phyloP scores from a whole-genome alignment of 2,329 filamentous ascomycete genomes.

The Karstenula rhodostoma region DNA sequence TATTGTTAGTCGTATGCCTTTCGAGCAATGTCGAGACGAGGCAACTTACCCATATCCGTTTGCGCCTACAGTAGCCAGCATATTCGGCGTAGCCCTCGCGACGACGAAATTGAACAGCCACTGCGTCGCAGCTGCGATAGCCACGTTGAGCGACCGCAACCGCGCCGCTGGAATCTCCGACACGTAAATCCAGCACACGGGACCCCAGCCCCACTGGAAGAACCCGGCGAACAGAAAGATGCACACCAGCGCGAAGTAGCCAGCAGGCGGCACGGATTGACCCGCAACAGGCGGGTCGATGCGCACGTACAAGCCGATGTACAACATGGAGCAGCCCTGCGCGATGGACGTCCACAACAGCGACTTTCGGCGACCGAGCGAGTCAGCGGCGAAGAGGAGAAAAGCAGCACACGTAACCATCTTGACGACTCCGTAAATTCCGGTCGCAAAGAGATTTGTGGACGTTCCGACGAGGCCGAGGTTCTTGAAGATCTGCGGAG shows the following conservation, averaged over 20 bases:
- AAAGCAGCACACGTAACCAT: constrained; percentile 70
- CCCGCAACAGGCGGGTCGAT: constrained; percentile 65
- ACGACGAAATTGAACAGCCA: constrained; percentile 81
- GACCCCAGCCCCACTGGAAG: constrained; percentile 70
- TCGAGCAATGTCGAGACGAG: constrained; percentile 2
- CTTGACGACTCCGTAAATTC: constrained; percentile 77
- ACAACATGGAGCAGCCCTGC: constrained; percentile 70
- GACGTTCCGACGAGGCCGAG: constrained; percentile 67
- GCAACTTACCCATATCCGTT: constrained; percentile 57
- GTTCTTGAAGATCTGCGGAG: constrained; percentile 72
- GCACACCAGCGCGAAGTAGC: constrained; percentile 74
- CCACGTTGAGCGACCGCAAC: constrained; percentile 71
- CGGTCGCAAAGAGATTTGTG: constrained; percentile 73
- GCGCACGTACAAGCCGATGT: constrained; percentile 75
- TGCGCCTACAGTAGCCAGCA: constrained; percentile 65
- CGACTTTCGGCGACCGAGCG: constrained; percentile 69
- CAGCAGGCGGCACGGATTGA: constrained; percentile 66
- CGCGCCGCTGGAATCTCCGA: constrained; percentile 74
- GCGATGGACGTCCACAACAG: constrained; percentile 71
- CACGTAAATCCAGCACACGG: constrained; percentile 76
- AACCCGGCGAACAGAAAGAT: constrained; percentile 76
- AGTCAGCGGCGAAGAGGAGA: constrained; percentile 73
- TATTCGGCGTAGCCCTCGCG: constrained; percentile 71
- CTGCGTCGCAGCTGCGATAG: constrained; percentile 72
- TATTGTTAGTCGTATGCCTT: constrained; percentile 40